Conservation (phyloP, 257 asterid species). For the Nicotiana tabacum region DNA sequence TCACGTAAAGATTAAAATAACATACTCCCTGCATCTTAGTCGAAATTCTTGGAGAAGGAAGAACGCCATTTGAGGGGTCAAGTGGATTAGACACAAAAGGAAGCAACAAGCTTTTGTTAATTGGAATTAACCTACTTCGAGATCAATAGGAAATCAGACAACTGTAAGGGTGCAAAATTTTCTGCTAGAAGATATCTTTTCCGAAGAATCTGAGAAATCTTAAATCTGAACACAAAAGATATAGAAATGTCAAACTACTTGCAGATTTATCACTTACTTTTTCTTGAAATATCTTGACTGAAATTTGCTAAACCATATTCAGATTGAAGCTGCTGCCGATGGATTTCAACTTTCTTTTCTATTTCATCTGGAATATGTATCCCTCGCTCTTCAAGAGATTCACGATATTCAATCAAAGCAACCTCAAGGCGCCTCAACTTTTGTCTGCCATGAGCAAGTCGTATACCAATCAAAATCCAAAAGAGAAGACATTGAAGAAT, state of each 20-base stretch:
- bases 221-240: background rate
- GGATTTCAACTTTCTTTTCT: conserved; percentile 68
- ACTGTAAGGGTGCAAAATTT: background rate
- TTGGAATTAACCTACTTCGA: background rate
- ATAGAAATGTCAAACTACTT: background rate
- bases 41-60: background rate
- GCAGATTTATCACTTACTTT: conserved; percentile 39
- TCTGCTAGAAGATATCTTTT: background rate
- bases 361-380: conserved; percentile 54
- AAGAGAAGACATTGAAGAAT: background rate
- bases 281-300: conserved; percentile 51
- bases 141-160: background rate
- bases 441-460: conserved; percentile 43
- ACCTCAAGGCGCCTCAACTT: conserved; percentile 84
- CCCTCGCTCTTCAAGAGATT: conserved; percentile 88
- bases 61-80: background rate
- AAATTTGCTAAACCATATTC: conserved; percentile 62
- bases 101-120: background rate
- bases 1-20: background rate
- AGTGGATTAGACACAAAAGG: background rate
- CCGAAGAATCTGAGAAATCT: background rate
- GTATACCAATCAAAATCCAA: conserved; percentile 16
- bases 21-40: background rate
- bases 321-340: conserved; percentile 52
- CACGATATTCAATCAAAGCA: conserved; percentile 78